Conservation (phyloP, 805 yeast species). For the Myxozyma neotropica region DNA sequence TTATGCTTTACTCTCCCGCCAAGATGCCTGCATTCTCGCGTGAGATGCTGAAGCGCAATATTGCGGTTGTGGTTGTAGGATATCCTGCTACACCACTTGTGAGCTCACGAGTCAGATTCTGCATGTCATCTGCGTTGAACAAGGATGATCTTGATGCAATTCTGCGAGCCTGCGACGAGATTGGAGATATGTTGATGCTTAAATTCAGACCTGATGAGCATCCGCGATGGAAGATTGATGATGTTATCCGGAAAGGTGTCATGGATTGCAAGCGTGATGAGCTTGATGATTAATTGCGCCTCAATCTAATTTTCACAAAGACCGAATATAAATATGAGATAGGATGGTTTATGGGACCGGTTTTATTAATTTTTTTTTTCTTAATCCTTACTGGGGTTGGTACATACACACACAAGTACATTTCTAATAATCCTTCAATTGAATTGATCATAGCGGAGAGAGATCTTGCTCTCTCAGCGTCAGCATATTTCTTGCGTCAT, state of each 20-base stretch:
- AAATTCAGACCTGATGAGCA: slow-evolving; percentile 73
- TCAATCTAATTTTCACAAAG: neutral
- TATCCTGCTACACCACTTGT: slow-evolving; percentile 96
- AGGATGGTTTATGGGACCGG: neutral
- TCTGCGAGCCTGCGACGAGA: slow-evolving; percentile 66
- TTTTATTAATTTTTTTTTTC: neutral
- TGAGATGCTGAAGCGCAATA: slow-evolving; percentile 71
- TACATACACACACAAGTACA: too few species aligned
- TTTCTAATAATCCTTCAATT: too few species aligned
- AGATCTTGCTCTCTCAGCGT: too few species aligned
- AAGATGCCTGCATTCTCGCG: slow-evolving; percentile 93
- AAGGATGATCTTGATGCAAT: slow-evolving; percentile 90
- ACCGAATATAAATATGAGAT: neutral
- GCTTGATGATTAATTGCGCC: slow-evolving; percentile 3
- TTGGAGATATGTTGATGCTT: slow-evolving; percentile 75
- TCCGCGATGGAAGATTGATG: slow-evolving; percentile 75
- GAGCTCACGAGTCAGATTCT: slow-evolving; percentile 86
- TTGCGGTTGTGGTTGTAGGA: slow-evolving; percentile 95
- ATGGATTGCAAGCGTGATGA: slow-evolving; percentile 49
- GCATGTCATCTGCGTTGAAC: slow-evolving; percentile 88
- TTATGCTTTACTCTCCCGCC: slow-evolving; percentile 83
- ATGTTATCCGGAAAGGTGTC: slow-evolving; percentile 71
- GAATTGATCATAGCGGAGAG: too few species aligned
- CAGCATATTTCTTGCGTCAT: too few species aligned
- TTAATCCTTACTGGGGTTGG: too few species aligned